Conservation (phyloP, 441 rosid genomes). For the Erodium chrysanthum region DNA sequence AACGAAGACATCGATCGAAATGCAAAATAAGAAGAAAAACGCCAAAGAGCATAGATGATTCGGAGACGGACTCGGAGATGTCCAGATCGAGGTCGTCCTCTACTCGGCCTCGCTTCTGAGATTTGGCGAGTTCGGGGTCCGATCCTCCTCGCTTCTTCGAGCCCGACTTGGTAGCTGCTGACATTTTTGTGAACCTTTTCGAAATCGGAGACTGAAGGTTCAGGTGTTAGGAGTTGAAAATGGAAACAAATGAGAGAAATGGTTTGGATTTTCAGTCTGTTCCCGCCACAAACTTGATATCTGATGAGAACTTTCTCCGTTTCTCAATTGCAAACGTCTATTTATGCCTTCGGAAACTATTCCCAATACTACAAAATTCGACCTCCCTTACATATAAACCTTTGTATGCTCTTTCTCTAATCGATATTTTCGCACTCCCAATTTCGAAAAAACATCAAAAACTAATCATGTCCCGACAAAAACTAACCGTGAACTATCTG, state of each 20-base stretch:
- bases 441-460: no score
- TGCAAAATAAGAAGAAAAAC: neutral
- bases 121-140: neutral
- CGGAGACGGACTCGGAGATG: constrained; percentile 5
- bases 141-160: constrained; percentile 4
- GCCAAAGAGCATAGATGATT: neutral
- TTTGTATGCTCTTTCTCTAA: no score
- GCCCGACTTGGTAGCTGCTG: neutral
- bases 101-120: constrained; percentile 5
- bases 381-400: no score
- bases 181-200: neutral
- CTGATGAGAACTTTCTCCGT: neutral
- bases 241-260: neutral
- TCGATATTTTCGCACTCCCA: no score
- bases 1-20: neutral
- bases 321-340: neutral
- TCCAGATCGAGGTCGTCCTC: constrained; percentile 5
- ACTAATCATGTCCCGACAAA: no score
- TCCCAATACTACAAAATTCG: no score
- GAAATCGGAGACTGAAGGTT: neutral
- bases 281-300: constrained; percentile 6
- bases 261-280: neutral
- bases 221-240: neutral
- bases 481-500: no score
- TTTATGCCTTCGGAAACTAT: neutral